phyloP scores from a whole-genome alignment of 2,329 filamentous ascomycete species.

The Exophiala spinifera region DNA sequence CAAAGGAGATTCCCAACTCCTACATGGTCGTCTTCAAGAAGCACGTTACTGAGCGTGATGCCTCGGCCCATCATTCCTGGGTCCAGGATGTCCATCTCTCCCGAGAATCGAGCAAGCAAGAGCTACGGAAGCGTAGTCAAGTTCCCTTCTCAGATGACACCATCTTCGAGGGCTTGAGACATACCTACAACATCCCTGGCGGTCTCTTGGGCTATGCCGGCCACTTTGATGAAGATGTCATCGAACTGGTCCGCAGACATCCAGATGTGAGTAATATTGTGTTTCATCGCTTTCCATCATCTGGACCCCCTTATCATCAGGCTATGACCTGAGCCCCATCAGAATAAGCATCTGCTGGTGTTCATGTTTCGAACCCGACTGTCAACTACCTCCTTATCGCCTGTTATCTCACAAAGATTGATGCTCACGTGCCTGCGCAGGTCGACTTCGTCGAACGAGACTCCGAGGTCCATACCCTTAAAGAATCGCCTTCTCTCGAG shows the following conservation, averaged over 20 bases:
- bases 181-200: constrained; percentile 89
- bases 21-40: constrained; percentile 99
- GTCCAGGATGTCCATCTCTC: constrained; percentile 77
- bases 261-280: constrained; percentile 76
- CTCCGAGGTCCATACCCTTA: constrained; percentile 82
- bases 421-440: constrained; percentile 48
- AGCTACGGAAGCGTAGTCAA: constrained; percentile 87
- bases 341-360: background rate
- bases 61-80: constrained; percentile 81
- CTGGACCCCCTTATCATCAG: constrained; percentile 6
- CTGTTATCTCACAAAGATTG: background rate
- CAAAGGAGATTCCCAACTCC: constrained; percentile 81
- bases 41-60: constrained; percentile 72
- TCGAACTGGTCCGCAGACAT: constrained; percentile 90
- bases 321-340: background rate
- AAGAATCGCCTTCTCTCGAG: constrained; percentile 60
- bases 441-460: constrained; percentile 96
- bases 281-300: constrained; percentile 9
- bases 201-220: constrained; percentile 88
- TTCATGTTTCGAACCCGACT: no score
- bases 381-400: constrained; percentile 1
- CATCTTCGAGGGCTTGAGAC: constrained; percentile 81
- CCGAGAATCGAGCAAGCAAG: constrained; percentile 67
- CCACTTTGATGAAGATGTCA: constrained; percentile 88
- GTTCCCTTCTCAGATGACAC: constrained; percentile 62